These are phyloP conservation scores for Paramyrothecium sp. DNA, from an alignment of 2,329 filamentous ascomycete genomes.

Conservation along the genomic window DNA sequence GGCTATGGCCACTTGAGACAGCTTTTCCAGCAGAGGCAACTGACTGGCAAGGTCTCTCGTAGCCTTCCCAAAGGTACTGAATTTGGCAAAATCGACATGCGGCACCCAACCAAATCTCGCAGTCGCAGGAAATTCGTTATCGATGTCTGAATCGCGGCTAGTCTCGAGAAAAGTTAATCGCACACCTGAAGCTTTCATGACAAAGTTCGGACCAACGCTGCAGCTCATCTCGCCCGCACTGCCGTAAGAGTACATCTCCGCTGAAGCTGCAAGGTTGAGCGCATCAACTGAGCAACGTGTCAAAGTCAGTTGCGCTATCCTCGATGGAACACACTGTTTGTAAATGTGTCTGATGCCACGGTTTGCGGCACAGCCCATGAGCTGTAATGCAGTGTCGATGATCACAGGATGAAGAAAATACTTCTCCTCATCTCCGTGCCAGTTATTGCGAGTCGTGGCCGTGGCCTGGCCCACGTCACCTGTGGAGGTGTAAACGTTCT, in stretches of 20 bases:
- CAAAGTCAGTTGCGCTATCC: conserved; percentile 17
- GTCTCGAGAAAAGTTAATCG: conserved; percentile 20
- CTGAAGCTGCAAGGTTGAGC: background rate
- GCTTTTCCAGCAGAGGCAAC: too few relatives aligned
- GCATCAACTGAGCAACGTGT: conserved; percentile 7
- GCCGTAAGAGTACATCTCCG: background rate
- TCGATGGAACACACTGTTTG: conserved; percentile 20
- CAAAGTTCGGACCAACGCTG: conserved; percentile 4
- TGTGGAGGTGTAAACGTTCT: conserved; percentile 10
- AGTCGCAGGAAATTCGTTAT: conserved; percentile 22
- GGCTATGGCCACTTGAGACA: too few relatives aligned
- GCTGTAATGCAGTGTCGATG: conserved; percentile 32
- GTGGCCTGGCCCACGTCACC: conserved; percentile 12
- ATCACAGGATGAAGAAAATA: conserved; percentile 36
- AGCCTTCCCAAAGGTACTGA: too few relatives aligned
- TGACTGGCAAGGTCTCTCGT: too few relatives aligned
- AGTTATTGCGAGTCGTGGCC: conserved; percentile 8
- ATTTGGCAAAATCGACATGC: too few relatives aligned
- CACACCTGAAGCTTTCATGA: conserved; percentile 15
- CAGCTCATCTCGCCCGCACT: background rate
- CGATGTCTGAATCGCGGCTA: conserved; percentile 8
- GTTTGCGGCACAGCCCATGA: conserved; percentile 19
- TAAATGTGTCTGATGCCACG: conserved; percentile 18
- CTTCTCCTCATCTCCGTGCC: conserved; percentile 15
- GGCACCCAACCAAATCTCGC: conserved; percentile 25